Evolutionary conservation across 2,329 filamentous ascomycete genomes (phyloP), one percentile per base, ranked within the genome.

Genomic region (Neopestalotiopsis clavispora): DNA sequence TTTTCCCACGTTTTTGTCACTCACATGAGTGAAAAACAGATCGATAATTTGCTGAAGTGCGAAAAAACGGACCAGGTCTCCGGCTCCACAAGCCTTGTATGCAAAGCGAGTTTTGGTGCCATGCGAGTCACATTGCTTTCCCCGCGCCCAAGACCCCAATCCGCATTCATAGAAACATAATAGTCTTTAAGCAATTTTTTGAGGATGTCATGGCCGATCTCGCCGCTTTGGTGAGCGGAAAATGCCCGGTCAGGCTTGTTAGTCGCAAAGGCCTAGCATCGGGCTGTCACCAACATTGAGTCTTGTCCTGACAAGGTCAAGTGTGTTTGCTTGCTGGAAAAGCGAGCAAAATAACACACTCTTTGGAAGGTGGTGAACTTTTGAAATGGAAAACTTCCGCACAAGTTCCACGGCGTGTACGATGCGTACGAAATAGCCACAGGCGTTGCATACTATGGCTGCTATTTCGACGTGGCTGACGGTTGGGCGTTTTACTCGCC

Each of bases 51-150:
- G 63, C 63, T 30, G 63, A 40, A 32, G 28, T 40, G 52, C 28
- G 49, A 38, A 40, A 30, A 52, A 52, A 17, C 14, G n/a, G 4
- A 66, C 63, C 49, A 65, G 62, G 20, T 49, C 63, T 34, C 28
- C n/a, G 28, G 49, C 45, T 66, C 63, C 63, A 49, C 63, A 56
- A 66, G 20, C 32, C 34, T 17, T 52, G 45, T n/a, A n/a, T 57
- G 63, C 49, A 66, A 42, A 30, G 17, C 20, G 28, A 7, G n/a
- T 4, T 13, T n/a, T 23, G 30, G 13, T 42, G 12, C 62, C 13
- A 40, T 49, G 61, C 45, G n/a, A 45, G 45, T 66, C 63, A 66
- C 63, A 58, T 66, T 66, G 28, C 49, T 52, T 56, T 34, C 63
- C 63, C 63, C 61, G 40, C 61, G 40, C 28, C 28, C 34, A 59